Conservation (phyloP, 2,329 filamentous ascomycete genomes). For the Colletotrichum tofieldiae region DNA sequence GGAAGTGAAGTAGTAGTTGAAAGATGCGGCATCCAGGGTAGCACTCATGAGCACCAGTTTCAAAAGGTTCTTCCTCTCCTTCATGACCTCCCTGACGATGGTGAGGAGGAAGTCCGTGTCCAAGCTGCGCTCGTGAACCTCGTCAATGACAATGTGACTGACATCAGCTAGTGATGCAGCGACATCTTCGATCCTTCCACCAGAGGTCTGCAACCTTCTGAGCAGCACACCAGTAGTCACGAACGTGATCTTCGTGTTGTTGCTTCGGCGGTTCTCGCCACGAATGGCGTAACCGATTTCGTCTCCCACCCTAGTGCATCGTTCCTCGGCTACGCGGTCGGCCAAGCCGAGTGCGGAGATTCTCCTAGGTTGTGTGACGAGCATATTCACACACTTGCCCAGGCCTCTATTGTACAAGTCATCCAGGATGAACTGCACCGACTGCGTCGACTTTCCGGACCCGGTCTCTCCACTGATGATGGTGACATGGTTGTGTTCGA, state of each 20-base stretch:
- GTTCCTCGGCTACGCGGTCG: conserved; percentile 93
- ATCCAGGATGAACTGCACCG: conserved; percentile 95
- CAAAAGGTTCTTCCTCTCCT: conserved; percentile 81
- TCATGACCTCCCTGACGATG: conserved; percentile 86
- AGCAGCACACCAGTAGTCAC: conserved; percentile 96
- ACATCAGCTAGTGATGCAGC: conserved; percentile 88
- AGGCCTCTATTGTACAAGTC: conserved; percentile 85
- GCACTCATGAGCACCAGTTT: conserved; percentile 97
- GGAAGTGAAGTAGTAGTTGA: conserved; percentile 85
- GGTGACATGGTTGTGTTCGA: conserved; percentile 86
- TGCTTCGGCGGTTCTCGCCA: conserved; percentile 85
- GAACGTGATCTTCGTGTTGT: conserved; percentile 90
- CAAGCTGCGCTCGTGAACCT: conserved; percentile 95
- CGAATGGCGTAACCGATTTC: conserved; percentile 95
- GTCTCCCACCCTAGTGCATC: conserved; percentile 84
- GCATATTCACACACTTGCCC: conserved; percentile 86
- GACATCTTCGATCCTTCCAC: conserved; percentile 84
- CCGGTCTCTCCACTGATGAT: conserved; percentile 98
- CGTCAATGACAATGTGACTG: conserved; percentile 95
- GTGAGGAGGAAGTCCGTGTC: conserved; percentile 96
- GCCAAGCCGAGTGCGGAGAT: conserved; percentile 96
- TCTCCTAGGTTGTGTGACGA: conserved; percentile 94
- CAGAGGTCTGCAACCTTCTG: conserved; percentile 90
- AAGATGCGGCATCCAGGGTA: conserved; percentile 90
- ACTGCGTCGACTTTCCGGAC: conserved; percentile 96